phyloP scores from a whole-genome alignment of 1,284 basidiomycete genomes.

The Mycosarcoma mackinlayi region DNA sequence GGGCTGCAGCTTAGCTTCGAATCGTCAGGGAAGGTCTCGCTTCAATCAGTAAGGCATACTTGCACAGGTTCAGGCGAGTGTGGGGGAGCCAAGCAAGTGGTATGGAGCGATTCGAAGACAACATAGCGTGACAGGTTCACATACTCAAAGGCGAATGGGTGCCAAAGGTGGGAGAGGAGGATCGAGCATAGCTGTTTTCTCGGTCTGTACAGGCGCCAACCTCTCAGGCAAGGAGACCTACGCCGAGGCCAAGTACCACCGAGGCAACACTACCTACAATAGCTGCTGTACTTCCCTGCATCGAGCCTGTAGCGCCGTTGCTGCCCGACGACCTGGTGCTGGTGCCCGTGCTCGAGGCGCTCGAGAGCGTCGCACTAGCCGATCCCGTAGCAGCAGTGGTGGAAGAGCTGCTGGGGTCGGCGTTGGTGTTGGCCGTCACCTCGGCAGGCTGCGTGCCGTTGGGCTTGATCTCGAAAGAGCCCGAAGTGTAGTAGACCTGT shows the following conservation, averaged over 20 bases:
- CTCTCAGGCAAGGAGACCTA: constrained; percentile 22
- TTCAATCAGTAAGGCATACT: too few relatives aligned
- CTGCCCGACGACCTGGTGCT: not conserved
- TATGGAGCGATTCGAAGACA: too few relatives aligned
- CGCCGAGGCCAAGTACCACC: constrained; percentile 27
- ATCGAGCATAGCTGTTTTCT: too few relatives aligned
- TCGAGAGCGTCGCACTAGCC: constrained; percentile 32
- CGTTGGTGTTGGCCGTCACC: constrained; percentile 51
- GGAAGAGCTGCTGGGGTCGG: constrained; percentile 37
- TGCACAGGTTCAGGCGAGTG: too few relatives aligned
- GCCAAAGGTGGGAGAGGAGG: not conserved
- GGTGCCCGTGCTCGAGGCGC: constrained; percentile 16
- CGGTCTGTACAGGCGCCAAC: too few relatives aligned
- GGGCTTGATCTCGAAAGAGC: constrained; percentile 45
- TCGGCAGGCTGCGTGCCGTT: constrained; percentile 47
- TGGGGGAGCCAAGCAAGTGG: too few relatives aligned
- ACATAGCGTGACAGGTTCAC: too few relatives aligned
- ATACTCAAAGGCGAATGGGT: not conserved
- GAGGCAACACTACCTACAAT: constrained; percentile 23
- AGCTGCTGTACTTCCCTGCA: constrained; percentile 8
- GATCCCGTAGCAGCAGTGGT: constrained; percentile 36
- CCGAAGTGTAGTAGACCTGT: constrained; percentile 49
- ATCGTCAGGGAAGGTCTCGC: too few relatives aligned
- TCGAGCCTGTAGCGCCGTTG: constrained; percentile 17
- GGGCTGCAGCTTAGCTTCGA: too few relatives aligned